Conservation (phyloP, 2,329 filamentous ascomycete species). For the Paraphoma sp. region DNA sequence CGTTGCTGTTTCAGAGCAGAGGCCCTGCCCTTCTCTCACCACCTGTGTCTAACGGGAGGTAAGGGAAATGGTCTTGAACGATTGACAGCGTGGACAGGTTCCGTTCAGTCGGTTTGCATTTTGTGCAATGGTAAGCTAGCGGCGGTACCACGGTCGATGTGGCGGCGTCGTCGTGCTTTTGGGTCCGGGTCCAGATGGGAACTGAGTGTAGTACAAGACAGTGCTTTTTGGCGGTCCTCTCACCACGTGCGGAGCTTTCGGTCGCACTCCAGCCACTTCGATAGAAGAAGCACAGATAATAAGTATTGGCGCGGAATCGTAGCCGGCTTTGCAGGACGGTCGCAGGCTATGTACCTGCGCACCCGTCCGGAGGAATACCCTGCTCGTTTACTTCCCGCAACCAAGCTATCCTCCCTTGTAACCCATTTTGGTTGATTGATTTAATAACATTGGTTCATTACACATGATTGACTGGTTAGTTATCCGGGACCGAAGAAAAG, state of each 20-base stretch:
- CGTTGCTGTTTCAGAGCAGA: background rate
- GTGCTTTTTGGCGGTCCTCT: conserved; percentile 8
- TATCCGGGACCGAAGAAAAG: conserved; percentile 5
- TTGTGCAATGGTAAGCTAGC: background rate
- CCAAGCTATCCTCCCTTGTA: background rate
- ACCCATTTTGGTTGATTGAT: background rate
- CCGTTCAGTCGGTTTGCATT: conserved; percentile 7
- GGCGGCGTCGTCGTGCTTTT: background rate
- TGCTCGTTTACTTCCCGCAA: conserved; percentile 1
- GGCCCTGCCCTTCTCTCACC: too few relatives aligned
- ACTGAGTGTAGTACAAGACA: conserved; percentile 1
- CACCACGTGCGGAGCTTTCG: conserved; percentile 2
- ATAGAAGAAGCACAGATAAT: background rate
- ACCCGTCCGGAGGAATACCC: background rate
- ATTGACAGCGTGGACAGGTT: background rate
- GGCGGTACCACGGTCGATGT: background rate
- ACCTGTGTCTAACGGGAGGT: background rate
- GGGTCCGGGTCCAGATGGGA: background rate
- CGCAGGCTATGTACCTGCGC: conserved; percentile 7
- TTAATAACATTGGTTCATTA: conserved; percentile 4
- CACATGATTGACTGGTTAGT: background rate
- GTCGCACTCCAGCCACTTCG: background rate
- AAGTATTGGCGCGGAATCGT: conserved; percentile 2
- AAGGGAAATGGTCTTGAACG: background rate
- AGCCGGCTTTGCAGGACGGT: conserved; percentile 1